Evolutionary conservation across 140 eudicot genomes (phyloP).

Genomic region (Cichorium intybus): DNA sequence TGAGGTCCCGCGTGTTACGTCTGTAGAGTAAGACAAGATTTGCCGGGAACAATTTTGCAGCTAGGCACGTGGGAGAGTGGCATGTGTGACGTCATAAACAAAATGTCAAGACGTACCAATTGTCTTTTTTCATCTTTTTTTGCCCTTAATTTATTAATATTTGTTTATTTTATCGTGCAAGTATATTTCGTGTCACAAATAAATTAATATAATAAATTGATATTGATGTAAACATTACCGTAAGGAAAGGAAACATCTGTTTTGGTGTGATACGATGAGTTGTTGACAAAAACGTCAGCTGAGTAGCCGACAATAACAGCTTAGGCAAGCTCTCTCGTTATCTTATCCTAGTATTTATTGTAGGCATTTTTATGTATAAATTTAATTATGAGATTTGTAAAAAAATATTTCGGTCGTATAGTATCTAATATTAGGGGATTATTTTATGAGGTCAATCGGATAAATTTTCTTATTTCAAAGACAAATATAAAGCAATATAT

Average conservation of each 20-base stretch:
- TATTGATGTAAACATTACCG: background rate
- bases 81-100: constrained; percentile 29
- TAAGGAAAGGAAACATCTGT: background rate
- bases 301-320: no score
- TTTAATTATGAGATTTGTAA: no score
- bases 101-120: background rate
- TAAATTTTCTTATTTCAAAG: no score
- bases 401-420: no score
- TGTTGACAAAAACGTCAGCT: background rate
- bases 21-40: constrained; percentile 24
- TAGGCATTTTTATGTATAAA: no score
- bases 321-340: no score
- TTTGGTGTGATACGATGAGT: background rate
- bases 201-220: background rate
- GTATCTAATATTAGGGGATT: no score
- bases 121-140: background rate
- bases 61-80: constrained; percentile 27
- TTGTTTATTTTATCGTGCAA: background rate
- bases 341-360: no score
- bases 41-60: constrained; percentile 37
- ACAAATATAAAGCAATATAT: no score
- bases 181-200: constrained; percentile 6
- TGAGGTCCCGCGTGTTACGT: constrained; percentile 21
- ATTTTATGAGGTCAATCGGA: no score
- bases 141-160: background rate